A percentile compares a stretch with the other conserved stretches of the same genome.
phyloP scores from a whole-genome alignment of 2,329 filamentous ascomycete species.

The Cladosporium colombiae region DNA sequence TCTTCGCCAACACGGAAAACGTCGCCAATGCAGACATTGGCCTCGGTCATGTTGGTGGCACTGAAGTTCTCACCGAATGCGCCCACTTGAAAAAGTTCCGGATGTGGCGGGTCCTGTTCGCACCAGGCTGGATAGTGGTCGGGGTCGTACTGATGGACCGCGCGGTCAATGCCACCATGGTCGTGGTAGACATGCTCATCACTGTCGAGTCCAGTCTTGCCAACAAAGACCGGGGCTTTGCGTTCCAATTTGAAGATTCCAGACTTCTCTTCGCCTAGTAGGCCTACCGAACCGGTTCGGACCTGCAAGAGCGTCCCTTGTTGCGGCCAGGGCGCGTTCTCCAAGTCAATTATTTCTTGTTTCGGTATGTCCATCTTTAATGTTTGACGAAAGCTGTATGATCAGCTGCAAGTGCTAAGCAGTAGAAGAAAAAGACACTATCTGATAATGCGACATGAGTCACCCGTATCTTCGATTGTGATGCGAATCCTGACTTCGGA shows the following conservation, averaged over 20 bases:
- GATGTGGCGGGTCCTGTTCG: conserved; percentile 51
- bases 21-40: conserved; percentile 65
- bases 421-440: background rate
- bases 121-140: conserved; percentile 59
- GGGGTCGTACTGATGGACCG: conserved; percentile 59
- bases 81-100: conserved; percentile 53
- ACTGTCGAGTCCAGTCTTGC: conserved; percentile 52
- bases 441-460: background rate
- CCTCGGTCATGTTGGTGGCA: conserved; percentile 58
- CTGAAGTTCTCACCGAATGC: conserved; percentile 65
- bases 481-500: too few relatives aligned
- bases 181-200: conserved; percentile 63
- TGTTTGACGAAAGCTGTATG: too few relatives aligned
- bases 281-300: conserved; percentile 21
- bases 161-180: conserved; percentile 63
- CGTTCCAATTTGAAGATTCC: conserved; percentile 43
- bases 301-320: conserved; percentile 21
- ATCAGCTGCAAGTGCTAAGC: background rate
- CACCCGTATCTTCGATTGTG: background rate
- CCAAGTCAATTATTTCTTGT: background rate
- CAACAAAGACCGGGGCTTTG: conserved; percentile 47
- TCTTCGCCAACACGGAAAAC: conserved; percentile 51
- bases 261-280: conserved; percentile 1
- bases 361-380: background rate
- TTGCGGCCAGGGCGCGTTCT: background rate